These are phyloP conservation scores for Rhodosorus marinus DNA, from an alignment of 23 red algal genomes.

Conservation along the genomic window DNA sequence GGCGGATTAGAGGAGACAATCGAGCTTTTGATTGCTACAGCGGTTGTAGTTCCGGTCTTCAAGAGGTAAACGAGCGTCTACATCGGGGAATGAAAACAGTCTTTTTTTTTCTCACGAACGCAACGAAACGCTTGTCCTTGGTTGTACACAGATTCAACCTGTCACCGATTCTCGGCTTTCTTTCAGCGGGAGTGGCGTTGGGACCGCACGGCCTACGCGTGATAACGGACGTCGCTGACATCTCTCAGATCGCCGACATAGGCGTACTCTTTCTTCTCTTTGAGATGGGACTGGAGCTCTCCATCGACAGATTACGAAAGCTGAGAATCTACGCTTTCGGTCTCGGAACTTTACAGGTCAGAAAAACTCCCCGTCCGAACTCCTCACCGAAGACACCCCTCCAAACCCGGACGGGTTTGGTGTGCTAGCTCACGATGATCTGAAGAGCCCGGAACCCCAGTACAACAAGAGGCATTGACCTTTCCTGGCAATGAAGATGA, in stretches of 20 bases:
- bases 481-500: too few relatives aligned
- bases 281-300: constrained; percentile 92
- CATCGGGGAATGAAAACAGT: too few relatives aligned
- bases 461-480: too few relatives aligned
- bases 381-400: background rate
- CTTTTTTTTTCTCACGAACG: too few relatives aligned
- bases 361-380: too few relatives aligned
- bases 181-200: constrained; percentile 50
- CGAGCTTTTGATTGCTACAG: constrained; percentile 59
- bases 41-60: constrained; percentile 80
- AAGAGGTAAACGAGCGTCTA: too few relatives aligned
- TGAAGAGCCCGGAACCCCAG: too few relatives aligned
- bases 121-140: too few relatives aligned
- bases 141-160: constrained; percentile 57
- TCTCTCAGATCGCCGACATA: constrained; percentile 58
- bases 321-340: constrained; percentile 80
- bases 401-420: background rate
- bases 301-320: constrained; percentile 57
- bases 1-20: constrained; percentile 53
- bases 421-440: background rate
- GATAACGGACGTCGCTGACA: constrained; percentile 78
- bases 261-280: constrained; percentile 93
- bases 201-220: constrained; percentile 71
- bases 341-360: constrained; percentile 59
- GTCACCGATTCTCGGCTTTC: constrained; percentile 77